Percentiles rank a stretch among this genome's conserved stretches.
These are phyloP conservation scores for Verbascum thapsus DNA, from an alignment of 257 asterid genomes.

Conservation along the genomic window DNA sequence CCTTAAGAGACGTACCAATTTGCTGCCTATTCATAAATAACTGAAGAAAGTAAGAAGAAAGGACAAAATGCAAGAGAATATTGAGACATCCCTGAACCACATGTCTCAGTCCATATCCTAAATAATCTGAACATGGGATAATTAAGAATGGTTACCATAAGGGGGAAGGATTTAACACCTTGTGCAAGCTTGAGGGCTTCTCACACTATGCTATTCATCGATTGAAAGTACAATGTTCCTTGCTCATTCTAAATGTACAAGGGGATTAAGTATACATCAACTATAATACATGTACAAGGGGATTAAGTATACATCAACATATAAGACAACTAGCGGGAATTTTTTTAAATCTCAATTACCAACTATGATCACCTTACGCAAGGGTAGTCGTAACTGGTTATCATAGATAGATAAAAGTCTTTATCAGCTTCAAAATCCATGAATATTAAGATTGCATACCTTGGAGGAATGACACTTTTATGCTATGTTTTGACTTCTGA, in stretches of 20 bases:
- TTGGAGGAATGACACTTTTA: neutral
- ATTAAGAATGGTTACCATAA: neutral
- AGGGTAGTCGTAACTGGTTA: neutral
- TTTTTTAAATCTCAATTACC: constrained; percentile 1
- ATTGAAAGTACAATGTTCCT: neutral
- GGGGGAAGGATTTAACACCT: neutral
- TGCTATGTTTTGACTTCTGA: too few relatives aligned
- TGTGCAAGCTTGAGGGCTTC: constrained; percentile 12
- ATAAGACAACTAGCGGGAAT: constrained; percentile 3
- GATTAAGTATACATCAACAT: neutral
- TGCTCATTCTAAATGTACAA: neutral
- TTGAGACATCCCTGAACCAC: constrained; percentile 13
- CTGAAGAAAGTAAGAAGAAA: neutral
- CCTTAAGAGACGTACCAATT: neutral
- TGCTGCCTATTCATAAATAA: too few relatives aligned
- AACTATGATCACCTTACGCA: constrained; percentile 1
- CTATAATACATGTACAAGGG: neutral
- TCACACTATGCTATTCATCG: constrained; percentile 6
- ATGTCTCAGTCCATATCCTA: neutral
- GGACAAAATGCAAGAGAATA: neutral
- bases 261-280: neutral
- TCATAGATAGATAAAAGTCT: neutral
- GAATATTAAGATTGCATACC: neutral
- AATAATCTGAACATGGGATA: neutral
- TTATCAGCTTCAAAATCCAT: constrained; percentile 13